A percentile compares a stretch with the other conserved stretches of the same genome.
Evolutionary conservation across 257 asterid species (phyloP).

Genomic region (Ajuga chamaepitys): DNA sequence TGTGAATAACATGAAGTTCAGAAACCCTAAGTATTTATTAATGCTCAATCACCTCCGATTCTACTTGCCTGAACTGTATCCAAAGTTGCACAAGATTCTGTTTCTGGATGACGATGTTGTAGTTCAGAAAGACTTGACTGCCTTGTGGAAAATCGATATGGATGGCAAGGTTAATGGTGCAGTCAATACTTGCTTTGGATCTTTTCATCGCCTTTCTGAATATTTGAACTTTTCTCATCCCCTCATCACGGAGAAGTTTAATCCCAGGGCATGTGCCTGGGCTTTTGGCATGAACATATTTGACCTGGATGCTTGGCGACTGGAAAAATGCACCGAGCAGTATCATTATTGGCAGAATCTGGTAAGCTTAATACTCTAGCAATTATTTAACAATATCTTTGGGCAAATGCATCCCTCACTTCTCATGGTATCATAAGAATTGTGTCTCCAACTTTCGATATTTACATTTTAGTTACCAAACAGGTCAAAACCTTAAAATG

Average conservation of each 20-base stretch:
- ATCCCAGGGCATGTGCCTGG: slow-evolving; percentile 91
- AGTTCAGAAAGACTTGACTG: slow-evolving; percentile 91
- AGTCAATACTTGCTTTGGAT: slow-evolving; percentile 85
- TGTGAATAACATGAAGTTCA: slow-evolving; percentile 54
- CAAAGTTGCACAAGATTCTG: slow-evolving; percentile 68
- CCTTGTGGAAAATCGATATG: slow-evolving; percentile 77
- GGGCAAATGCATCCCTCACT: neutral
- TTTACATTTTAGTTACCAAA: neutral
- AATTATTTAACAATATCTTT: neutral
- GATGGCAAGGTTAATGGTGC: slow-evolving; percentile 93
- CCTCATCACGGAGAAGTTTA: slow-evolving; percentile 72
- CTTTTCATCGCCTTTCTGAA: slow-evolving; percentile 72
- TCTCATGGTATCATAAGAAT: neutral
- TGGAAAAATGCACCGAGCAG: slow-evolving; percentile 63
- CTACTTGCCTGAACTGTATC: slow-evolving; percentile 91
- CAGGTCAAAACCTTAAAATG: neutral
- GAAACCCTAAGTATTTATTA: slow-evolving; percentile 74
- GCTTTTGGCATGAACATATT: slow-evolving; percentile 93
- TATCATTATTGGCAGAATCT: slow-evolving; percentile 88
- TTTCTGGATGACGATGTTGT: slow-evolving; percentile 93
- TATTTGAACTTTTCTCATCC: slow-evolving; percentile 85
- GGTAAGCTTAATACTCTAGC: slow-evolving; percentile 35
- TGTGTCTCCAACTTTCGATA: neutral
- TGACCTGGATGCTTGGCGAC: slow-evolving; percentile 94
- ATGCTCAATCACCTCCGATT: slow-evolving; percentile 83